Evolutionary conservation across 495 filamentous ascomycete genomes (phyloP).

Genomic region (Penicillium desertorum): DNA sequence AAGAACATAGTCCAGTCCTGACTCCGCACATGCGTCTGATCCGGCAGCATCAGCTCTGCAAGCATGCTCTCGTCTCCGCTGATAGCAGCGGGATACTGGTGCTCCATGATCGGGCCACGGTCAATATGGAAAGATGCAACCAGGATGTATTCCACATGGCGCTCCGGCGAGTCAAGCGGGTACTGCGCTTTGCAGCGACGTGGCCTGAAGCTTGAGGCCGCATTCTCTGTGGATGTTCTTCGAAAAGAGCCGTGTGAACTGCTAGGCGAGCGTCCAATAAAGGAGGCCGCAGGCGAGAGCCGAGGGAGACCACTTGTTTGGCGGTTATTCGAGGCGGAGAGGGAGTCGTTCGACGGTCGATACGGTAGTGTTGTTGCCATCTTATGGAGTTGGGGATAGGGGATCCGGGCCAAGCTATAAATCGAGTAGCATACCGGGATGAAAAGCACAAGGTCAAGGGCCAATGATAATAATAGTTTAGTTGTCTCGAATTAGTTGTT

Average conservation of each 20-base stretch:
- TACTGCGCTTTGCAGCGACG: constrained; percentile 77
- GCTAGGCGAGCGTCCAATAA: constrained; percentile 54
- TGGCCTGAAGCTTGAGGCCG: constrained; percentile 44
- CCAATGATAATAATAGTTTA: constrained; percentile 5
- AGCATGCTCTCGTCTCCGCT: constrained; percentile 98
- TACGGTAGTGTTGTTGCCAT: constrained; percentile 49
- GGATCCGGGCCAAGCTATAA: constrained; percentile 9
- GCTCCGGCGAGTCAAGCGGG: constrained; percentile 71
- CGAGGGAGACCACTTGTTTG: constrained; percentile 54
- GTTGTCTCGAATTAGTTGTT: constrained; percentile 2
- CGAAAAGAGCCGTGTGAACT: constrained; percentile 43
- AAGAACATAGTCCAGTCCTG: constrained; percentile 99
- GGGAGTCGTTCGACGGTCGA: constrained; percentile 44
- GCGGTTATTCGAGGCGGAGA: constrained; percentile 41
- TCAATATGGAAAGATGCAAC: constrained; percentile 98
- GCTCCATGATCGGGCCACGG: constrained; percentile 94
- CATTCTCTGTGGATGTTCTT: constrained; percentile 48
- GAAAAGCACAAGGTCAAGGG: not conserved
- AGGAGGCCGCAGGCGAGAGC: constrained; percentile 54
- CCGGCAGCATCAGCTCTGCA: constrained; percentile 96
- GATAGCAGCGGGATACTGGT: constrained; percentile 91
- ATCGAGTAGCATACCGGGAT: constrained; percentile 19
- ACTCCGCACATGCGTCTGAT: constrained; percentile 91
- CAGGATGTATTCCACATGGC: constrained; percentile 99
- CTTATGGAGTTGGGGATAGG: constrained; percentile 22